A percentile compares a stretch with the other conserved stretches of the same genome.
Conservation (phyloP, 306 rosid species). For the Mimosa pudica region DNA sequence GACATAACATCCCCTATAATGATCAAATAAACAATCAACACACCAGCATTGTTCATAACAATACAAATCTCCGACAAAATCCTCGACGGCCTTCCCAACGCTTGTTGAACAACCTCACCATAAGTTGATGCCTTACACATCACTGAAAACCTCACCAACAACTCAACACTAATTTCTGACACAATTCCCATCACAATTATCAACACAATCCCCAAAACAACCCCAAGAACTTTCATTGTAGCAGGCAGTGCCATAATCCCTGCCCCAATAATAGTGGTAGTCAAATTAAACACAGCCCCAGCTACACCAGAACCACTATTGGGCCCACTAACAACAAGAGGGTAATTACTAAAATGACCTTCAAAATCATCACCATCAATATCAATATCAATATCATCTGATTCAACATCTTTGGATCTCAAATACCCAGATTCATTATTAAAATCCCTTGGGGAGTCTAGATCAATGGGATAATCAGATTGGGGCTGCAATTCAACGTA, state of each 20-base stretch:
- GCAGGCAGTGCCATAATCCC: conserved; percentile 98
- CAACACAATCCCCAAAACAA: conserved; percentile 64
- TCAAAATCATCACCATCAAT: conserved; percentile 59
- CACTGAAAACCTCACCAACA: conserved; percentile 66
- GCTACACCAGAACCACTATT: conserved; percentile 65
- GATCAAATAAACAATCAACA: conserved; percentile 86
- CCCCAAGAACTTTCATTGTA: conserved; percentile 92
- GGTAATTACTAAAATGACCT: conserved; percentile 61
- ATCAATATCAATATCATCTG: conserved; percentile 45
- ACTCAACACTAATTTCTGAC: conserved; percentile 82
- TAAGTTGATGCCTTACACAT: conserved; percentile 70
- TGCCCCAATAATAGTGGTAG: conserved; percentile 90
- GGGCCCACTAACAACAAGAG: conserved; percentile 55
- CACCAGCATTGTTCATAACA: conserved; percentile 81
- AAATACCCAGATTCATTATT: conserved; percentile 48
- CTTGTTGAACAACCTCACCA: conserved; percentile 89
- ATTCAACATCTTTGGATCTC: conserved; percentile 42
- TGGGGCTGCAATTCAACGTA: conserved; percentile 71
- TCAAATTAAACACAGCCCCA: conserved; percentile 86
- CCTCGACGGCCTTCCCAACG: conserved; percentile 74
- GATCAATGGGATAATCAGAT: conserved; percentile 37
- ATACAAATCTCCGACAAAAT: conserved; percentile 77
- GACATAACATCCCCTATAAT: conserved; percentile 99
- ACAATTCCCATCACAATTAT: conserved; percentile 78
- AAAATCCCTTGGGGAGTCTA: conserved; percentile 25